Conservation (phyloP, 169 alveolate genomes). For the Cryptosporidium xiaoi region DNA sequence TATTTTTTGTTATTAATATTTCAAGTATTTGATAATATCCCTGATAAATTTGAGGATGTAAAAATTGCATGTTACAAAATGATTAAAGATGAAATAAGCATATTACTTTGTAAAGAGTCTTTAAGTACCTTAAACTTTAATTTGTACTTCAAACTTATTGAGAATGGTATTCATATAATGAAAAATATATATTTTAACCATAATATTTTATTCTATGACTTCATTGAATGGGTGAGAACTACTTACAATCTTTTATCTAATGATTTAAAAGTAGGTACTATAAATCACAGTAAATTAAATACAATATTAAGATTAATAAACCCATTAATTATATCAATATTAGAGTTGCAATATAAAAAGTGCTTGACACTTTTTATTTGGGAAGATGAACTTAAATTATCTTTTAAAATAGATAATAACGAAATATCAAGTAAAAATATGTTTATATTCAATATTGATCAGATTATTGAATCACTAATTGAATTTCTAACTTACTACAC, state of each 20-base stretch:
- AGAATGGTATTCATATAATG: neutral
- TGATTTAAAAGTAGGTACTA: neutral
- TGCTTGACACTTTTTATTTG: constrained; percentile 13
- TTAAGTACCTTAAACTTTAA: neutral
- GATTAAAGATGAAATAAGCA: constrained; percentile 41
- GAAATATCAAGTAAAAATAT: neutral
- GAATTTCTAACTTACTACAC: neutral
- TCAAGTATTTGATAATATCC: constrained; percentile 33
- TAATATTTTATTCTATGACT: constrained; percentile 13
- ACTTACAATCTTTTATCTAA: neutral
- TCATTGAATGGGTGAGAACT: constrained; percentile 22
- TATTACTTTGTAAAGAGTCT: neutral
- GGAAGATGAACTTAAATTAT: constrained; percentile 17
- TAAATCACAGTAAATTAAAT: neutral
- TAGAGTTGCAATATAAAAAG: neutral
- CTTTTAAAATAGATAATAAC: constrained; percentile 3
- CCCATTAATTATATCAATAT: neutral
- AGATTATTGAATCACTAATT: constrained; percentile 11
- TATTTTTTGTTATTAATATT: constrained; percentile 16
- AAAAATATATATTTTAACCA: neutral
- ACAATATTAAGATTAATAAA: constrained; percentile 2
- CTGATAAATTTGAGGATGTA: constrained; percentile 8
- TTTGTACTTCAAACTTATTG: constrained; percentile 1
- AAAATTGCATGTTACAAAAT: constrained; percentile 14
- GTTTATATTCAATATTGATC: neutral